Evolutionary conservation across 192 early-diverging fungal species (phyloP), one percentile per base, ranked within the genome.

Genomic region (Backusella mclennaniae): DNA sequence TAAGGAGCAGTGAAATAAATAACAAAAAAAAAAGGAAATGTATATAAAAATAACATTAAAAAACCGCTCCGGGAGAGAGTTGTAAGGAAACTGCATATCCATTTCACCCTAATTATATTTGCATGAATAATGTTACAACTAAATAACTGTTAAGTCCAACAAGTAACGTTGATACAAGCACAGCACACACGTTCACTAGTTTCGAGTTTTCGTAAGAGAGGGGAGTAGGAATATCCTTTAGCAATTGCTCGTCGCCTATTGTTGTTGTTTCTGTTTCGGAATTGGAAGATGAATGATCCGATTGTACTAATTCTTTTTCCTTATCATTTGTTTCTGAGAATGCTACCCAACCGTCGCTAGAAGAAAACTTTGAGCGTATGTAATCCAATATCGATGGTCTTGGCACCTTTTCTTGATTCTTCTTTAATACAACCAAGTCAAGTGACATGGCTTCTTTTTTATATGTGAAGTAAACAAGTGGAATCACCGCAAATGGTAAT

Each of bases 401-500:
- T 68, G n/a, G 15, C 44, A 15, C 23, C n/a, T 36, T 68, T 68
- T 38, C 39, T 7, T 70, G 69, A 17, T 41, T 66, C 39, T 39
- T 63, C 38, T 35, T 7, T 35, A 73, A 29, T 21, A 74, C 67
- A 8, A 74, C 73, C n/a, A 79, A 35, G 14, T 79, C 71, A 6
- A 79, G 19, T 35, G 78, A 83, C 90, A 92, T 92, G 35, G 89
- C 75, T 3, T 79, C 71, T 59, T 84, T 84, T 83, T 56, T 84
- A 39, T 84, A 72, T 1, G 93, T 93, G 72, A 95, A 92, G 52
- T 85, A 84, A 19, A 94, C 88, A 56, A 95, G 81, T 15, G 93
- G 94, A 79, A 93, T 87, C n/a, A 96, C 91, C 5, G 93, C 93
- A 81, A 96, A 96, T 9, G 95, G 93, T 21, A 96, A 75, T 76